phyloP scores from a whole-genome alignment of 83 land plant genomes.

The Isoetes engelmannii region DNA sequence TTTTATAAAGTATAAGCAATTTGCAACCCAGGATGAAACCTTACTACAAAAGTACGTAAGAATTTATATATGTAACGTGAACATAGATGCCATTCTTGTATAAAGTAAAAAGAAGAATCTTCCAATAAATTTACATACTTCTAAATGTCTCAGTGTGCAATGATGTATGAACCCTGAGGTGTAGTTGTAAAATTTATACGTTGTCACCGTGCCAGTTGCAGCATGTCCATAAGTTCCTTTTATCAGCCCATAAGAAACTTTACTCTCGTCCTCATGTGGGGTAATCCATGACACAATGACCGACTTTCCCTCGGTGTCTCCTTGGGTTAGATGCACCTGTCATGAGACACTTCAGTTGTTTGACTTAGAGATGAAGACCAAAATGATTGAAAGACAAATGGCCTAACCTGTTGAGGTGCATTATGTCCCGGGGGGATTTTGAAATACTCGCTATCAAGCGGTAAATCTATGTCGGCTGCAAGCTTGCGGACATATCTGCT shows the following conservation, averaged over 20 bases:
- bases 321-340: conserved; percentile 80
- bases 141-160: conserved; percentile 43
- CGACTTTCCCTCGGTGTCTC: conserved; percentile 68
- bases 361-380: no score
- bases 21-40: conserved; percentile 2
- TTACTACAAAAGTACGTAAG: neutral
- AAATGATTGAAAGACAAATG: neutral
- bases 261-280: conserved; percentile 35
- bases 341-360: no score
- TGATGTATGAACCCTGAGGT: conserved; percentile 73
- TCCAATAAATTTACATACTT: conserved; percentile 25
- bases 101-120: neutral
- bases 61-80: no score
- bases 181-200: conserved; percentile 52
- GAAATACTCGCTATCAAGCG: conserved; percentile 15
- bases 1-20: neutral
- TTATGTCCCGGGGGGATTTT: conserved; percentile 14
- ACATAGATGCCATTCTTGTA: neutral
- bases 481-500: conserved; percentile 40
- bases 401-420: conserved; percentile 38
- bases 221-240: conserved; percentile 22
- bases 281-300: conserved; percentile 75
- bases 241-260: conserved; percentile 47
- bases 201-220: conserved; percentile 27
- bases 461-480: conserved; percentile 27